Base-by-base conservation (phyloP, 2,329 filamentous ascomycete species). In the Zymoseptoria pseudotritici region DNA sequence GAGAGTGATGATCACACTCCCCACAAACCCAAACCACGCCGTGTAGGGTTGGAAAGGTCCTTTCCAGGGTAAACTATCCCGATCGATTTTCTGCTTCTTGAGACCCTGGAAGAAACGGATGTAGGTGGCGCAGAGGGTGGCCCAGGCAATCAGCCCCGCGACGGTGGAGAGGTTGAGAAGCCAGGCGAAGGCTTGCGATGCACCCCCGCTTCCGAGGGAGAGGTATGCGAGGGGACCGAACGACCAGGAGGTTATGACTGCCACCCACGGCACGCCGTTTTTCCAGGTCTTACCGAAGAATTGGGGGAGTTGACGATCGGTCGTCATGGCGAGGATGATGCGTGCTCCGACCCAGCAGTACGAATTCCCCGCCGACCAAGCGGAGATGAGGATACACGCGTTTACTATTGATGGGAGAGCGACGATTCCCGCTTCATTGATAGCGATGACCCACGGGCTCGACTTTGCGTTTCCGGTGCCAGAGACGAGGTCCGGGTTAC, bases 381-480 rank as follows among this genome's bases (percentile, higher is more conserved):
- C 87, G 0, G 85, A 87, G 0, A 86, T 87, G 65, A 91, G 79
- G 63, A 91, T 85, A 26, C 90, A 79, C 29, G 87, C 88, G 71
- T 92, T 92, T 73, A 92, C 85, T 56, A 91, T 82, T 4, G 83
- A 85, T 0, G 87, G 85, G 2, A 91, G 80, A 7, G 81, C 86
- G 3, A 77, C 78, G 56, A 91, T 85, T 0, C 86, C 84, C 2
- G 87, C 87, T 31, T 83, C 81, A 8, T 82, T 79, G 31, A 86
- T 85, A 13, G 88, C 88, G 62, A 91, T 89, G 59, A 91, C 87
- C 67, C 86, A 89, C 6, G 86, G 87, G 53, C 72, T 75, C 1
- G 72, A 71, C 8, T 65, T 67, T 11, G 59, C 59, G 42, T 67
- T 68, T 17, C 72, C 72, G n/a, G 69, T 74, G 6, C 72, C 78